Percentiles rank a stretch among this genome's conserved stretches.
phyloP scores from a whole-genome alignment of 106 monocot genomes.

The Gastrodia elata region DNA sequence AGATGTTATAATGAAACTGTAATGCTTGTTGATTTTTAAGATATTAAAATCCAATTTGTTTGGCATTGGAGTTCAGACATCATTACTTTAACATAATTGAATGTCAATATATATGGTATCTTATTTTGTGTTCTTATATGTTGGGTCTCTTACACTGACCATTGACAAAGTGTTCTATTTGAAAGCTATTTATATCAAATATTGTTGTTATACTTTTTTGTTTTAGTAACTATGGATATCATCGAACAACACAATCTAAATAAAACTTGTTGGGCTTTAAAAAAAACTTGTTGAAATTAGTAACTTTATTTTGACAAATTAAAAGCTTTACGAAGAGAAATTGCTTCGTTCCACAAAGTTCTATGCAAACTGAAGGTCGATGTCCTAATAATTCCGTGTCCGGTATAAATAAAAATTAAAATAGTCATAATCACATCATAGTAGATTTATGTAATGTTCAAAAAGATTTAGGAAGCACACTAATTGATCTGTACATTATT shows the following conservation, averaged over 20 bases:
- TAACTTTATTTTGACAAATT: not conserved
- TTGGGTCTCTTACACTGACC: not conserved
- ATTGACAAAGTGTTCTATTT: not conserved
- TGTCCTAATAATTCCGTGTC: too few relatives aligned
- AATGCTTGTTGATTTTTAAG: not conserved
- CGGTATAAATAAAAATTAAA: not conserved
- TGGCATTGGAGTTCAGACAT: not conserved
- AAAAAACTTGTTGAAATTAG: not conserved
- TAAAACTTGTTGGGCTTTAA: too few relatives aligned
- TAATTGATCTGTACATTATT: not conserved
- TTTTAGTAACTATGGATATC: not conserved
- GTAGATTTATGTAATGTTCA: not conserved
- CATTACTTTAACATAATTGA: not conserved
- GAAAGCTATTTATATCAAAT: too few relatives aligned
- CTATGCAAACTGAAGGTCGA: not conserved
- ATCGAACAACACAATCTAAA: not conserved
- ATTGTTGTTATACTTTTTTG: not conserved
- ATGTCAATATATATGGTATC: not conserved
- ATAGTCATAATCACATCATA: not conserved
- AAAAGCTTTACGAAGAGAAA: not conserved
- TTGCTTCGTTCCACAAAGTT: not conserved
- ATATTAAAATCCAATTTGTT: not conserved
- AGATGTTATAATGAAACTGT: not conserved
- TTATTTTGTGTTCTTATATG: not conserved
- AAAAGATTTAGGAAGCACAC: not conserved